Evolutionary conservation across 2,329 filamentous ascomycete genomes (phyloP).

Genomic region (Sporothrix pseudoabietina): DNA sequence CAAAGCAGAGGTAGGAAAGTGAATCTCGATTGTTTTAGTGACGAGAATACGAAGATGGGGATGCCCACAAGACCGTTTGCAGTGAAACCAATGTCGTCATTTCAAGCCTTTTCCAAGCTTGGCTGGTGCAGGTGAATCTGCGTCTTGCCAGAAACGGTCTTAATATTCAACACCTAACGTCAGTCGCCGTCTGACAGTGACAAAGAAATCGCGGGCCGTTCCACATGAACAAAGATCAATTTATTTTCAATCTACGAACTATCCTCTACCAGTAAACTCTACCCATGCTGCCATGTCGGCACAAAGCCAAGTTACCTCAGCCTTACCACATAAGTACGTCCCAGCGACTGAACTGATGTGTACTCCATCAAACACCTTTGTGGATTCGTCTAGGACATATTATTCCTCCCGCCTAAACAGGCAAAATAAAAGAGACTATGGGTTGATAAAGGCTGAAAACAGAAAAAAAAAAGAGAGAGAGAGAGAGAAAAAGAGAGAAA

Average conservation of each 20-base stretch:
- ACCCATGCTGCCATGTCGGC: background rate
- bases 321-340: background rate
- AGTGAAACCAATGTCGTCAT: background rate
- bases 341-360: background rate
- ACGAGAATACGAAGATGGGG: background rate
- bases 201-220: background rate
- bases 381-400: background rate
- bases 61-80: background rate
- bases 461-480: background rate
- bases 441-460: no score
- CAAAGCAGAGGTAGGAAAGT: background rate
- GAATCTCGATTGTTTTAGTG: no score
- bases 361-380: no score
- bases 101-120: background rate
- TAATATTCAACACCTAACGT: no score
- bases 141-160: background rate
- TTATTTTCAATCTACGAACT: background rate
- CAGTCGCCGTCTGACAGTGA: background rate
- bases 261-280: background rate
- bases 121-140: background rate
- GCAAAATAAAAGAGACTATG: no score
- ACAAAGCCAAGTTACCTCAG: background rate
- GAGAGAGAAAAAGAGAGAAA: background rate
- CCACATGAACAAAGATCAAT: background rate
- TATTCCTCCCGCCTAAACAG: background rate